Percentiles rank a stretch among this genome's conserved stretches.
phyloP scores from a whole-genome alignment of 345 rosid species.

The Brassica nigra region DNA sequence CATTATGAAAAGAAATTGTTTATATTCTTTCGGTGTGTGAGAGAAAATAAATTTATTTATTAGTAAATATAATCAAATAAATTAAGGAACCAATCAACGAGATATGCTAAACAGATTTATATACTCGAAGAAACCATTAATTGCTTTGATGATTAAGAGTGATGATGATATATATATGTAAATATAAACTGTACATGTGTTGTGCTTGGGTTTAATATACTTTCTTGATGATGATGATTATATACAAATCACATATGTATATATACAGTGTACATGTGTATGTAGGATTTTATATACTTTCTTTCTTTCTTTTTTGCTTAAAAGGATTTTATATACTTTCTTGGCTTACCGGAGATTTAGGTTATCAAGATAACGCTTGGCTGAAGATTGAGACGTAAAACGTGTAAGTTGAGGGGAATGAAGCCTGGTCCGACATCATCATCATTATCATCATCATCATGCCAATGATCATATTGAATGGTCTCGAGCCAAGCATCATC shows the following conservation, averaged over 20 bases:
- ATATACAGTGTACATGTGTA: neutral
- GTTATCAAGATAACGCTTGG: neutral
- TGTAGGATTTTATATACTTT: neutral
- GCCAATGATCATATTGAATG: neutral
- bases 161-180: neutral
- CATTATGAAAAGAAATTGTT: neutral
- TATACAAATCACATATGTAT: neutral
- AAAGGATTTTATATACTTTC: neutral
- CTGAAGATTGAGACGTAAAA: constrained; percentile 11
- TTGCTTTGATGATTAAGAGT: neutral
- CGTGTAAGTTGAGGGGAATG: constrained; percentile 77
- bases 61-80: neutral
- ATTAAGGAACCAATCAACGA: neutral
- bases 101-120: neutral
- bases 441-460: constrained; percentile 15
- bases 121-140: constrained; percentile 12
- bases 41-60: neutral
- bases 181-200: neutral
- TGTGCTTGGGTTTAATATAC: neutral
- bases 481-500: constrained; percentile 77
- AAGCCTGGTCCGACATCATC: constrained; percentile 90
- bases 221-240: constrained; percentile 1
- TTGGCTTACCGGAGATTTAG: constrained; percentile 1
- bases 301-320: neutral
- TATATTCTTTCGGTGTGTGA: neutral